These are phyloP conservation scores for Alternaria consortialis DNA, from an alignment of 2,329 filamentous ascomycete genomes.

Conservation along the genomic window DNA sequence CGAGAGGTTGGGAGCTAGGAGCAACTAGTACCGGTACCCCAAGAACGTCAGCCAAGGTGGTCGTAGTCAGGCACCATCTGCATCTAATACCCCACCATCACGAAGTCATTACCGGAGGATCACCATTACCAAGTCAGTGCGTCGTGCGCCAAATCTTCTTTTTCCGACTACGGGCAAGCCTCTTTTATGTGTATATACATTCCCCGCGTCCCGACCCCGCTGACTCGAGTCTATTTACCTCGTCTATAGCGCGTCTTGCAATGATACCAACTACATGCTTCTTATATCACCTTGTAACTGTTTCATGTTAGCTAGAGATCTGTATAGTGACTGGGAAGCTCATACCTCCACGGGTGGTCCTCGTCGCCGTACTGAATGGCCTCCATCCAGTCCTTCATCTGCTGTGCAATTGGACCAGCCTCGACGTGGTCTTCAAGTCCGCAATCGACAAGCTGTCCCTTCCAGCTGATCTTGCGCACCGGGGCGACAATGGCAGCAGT, in stretches of 20 bases:
- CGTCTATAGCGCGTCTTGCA: background rate
- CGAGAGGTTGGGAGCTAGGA: constrained; percentile 20
- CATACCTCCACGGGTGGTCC: constrained; percentile 84
- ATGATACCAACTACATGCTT: background rate
- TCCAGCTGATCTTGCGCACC: constrained; percentile 88
- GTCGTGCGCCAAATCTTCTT: background rate
- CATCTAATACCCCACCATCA: constrained; percentile 18
- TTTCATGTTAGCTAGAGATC: constrained; percentile 28
- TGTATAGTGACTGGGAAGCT: constrained; percentile 7
- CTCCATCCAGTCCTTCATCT: constrained; percentile 98
- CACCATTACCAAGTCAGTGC: background rate
- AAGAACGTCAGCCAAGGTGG: constrained; percentile 16
- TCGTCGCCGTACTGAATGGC: constrained; percentile 93
- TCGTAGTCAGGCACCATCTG: constrained; percentile 19
- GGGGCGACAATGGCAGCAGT: constrained; percentile 95
- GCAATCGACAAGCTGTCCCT: constrained; percentile 80
- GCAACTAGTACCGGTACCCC: background rate
- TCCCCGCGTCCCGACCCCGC: background rate
- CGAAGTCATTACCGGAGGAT: constrained; percentile 1
- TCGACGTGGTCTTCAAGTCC: constrained; percentile 83
- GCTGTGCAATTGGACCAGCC: constrained; percentile 82
- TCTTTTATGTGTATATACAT: background rate
- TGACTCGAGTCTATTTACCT: background rate
- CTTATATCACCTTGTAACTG: constrained; percentile 41
- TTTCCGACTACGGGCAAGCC: background rate